Percentiles rank a stretch among this genome's conserved stretches.
phyloP scores from a whole-genome alignment of 192 early-diverging fungal genomes.

The Coemansia sp. region DNA sequence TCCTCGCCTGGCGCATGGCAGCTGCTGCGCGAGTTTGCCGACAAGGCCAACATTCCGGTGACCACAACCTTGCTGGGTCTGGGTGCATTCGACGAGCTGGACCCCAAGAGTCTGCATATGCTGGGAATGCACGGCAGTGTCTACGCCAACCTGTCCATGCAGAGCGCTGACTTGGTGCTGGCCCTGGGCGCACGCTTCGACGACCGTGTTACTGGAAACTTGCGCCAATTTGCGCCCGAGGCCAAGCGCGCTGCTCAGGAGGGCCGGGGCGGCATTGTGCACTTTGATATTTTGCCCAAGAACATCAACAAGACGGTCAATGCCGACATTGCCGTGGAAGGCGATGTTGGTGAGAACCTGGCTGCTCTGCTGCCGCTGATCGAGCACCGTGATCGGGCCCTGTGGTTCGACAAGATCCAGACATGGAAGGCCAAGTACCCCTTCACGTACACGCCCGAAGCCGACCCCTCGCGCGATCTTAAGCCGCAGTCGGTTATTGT shows the following conservation, averaged over 20 bases:
- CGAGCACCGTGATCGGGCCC: conserved; percentile 63
- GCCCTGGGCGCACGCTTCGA: conserved; percentile 97
- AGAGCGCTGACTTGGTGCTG: conserved; percentile 91
- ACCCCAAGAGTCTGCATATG: conserved; percentile 92
- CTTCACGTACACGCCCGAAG: conserved; percentile 72
- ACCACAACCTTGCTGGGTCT: conserved; percentile 94
- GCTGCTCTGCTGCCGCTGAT: conserved; percentile 75
- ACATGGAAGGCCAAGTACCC: conserved; percentile 93
- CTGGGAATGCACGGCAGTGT: conserved; percentile 98
- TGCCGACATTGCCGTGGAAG: conserved; percentile 87
- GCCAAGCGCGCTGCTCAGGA: conserved; percentile 84
- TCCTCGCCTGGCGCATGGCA: conserved; percentile 77
- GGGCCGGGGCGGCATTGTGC: conserved; percentile 91
- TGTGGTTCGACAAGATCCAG: conserved; percentile 81
- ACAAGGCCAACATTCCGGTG: conserved; percentile 90
- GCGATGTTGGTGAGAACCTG: conserved; percentile 90
- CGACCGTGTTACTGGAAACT: conserved; percentile 93
- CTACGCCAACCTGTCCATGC: conserved; percentile 98
- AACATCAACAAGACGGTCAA: conserved; percentile 99
- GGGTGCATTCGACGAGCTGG: conserved; percentile 90
- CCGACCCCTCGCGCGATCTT: conserved; percentile 60
- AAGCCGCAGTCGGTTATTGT: conserved; percentile 95
- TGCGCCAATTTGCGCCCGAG: conserved; percentile 90
- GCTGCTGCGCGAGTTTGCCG: conserved; percentile 78
- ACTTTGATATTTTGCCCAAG: conserved; percentile 99